These are phyloP conservation scores for Paraphaeosphaeria sporulosa DNA, from an alignment of 2,329 filamentous ascomycete genomes.

Conservation along the genomic window DNA sequence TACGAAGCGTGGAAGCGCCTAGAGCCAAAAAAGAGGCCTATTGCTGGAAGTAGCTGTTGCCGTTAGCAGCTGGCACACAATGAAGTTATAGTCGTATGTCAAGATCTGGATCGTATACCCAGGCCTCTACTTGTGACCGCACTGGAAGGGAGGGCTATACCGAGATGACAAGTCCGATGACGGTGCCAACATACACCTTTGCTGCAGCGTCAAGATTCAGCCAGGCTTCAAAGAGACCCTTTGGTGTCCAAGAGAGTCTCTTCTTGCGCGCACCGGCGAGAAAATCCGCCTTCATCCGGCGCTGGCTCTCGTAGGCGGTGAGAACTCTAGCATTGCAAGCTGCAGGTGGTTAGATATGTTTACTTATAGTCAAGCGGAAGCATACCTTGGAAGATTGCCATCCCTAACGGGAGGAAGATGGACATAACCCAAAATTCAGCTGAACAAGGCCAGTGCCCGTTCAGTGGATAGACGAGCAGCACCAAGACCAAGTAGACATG, in stretches of 20 bases:
- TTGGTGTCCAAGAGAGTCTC: conserved; percentile 38
- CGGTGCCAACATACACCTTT: conserved; percentile 43
- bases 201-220: conserved; percentile 39
- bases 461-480: conserved; percentile 47
- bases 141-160: conserved; percentile 26
- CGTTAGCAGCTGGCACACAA: conserved; percentile 22
- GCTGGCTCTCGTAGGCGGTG: conserved; percentile 46
- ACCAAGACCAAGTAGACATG: conserved; percentile 48
- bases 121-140: background rate
- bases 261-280: conserved; percentile 45
- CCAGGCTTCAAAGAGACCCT: conserved; percentile 41
- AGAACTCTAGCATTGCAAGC: conserved; percentile 48
- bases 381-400: conserved; percentile 49
- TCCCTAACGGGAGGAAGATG: conserved; percentile 47
- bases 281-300: conserved; percentile 43
- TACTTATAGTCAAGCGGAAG: background rate
- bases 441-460: conserved; percentile 43
- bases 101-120: background rate
- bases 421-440: conserved; percentile 52
- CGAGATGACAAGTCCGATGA: conserved; percentile 38
- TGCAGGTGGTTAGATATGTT: conserved; percentile 18
- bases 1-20: conserved; percentile 67
- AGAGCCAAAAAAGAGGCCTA: conserved; percentile 69
- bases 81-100: background rate
- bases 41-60: conserved; percentile 63